phyloP scores from a whole-genome alignment of 1,284 basidiomycete species.

The Fomitiporia mediterranea region DNA sequence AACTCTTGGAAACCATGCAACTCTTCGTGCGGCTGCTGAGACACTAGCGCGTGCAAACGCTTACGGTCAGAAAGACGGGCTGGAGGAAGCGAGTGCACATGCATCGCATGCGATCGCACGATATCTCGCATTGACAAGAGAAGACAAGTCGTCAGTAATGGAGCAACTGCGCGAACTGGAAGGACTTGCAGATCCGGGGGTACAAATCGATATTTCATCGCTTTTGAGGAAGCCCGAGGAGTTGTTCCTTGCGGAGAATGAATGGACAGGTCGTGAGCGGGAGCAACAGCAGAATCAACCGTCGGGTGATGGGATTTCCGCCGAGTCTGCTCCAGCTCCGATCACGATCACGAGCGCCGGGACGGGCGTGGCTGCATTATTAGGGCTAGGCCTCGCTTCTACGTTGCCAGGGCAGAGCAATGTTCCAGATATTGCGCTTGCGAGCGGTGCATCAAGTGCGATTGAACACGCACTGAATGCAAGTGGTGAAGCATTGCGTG shows the following conservation, averaged over 20 bases:
- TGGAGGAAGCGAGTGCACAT: neutral
- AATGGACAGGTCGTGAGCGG: slow-evolving; percentile 42
- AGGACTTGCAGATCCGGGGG: slow-evolving; percentile 34
- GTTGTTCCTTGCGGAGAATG: slow-evolving; percentile 57
- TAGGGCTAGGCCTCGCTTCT: neutral
- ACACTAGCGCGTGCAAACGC: slow-evolving; percentile 15
- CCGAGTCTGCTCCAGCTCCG: slow-evolving; percentile 22
- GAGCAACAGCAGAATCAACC: neutral
- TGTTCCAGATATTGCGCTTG: neutral
- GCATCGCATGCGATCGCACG: slow-evolving; percentile 9
- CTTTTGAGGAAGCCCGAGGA: slow-evolving; percentile 59
- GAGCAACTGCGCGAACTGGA: slow-evolving; percentile 40
- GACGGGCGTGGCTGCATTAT: neutral
- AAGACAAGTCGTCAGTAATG: slow-evolving; percentile 38
- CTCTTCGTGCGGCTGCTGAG: slow-evolving; percentile 30
- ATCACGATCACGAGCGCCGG: slow-evolving; percentile 29
- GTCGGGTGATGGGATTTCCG: slow-evolving; percentile 24
- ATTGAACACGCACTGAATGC: slow-evolving; percentile 47
- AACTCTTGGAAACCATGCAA: slow-evolving; percentile 49
- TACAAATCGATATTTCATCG: slow-evolving; percentile 62
- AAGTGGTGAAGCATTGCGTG: slow-evolving; percentile 41
- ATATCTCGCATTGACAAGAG: slow-evolving; percentile 21
- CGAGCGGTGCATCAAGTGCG: slow-evolving; percentile 44
- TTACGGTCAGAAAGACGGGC: neutral
- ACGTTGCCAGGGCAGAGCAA: neutral